Evolutionary conservation across 495 filamentous ascomycete species (phyloP).

Genomic region (Penicillium canariense): DNA sequence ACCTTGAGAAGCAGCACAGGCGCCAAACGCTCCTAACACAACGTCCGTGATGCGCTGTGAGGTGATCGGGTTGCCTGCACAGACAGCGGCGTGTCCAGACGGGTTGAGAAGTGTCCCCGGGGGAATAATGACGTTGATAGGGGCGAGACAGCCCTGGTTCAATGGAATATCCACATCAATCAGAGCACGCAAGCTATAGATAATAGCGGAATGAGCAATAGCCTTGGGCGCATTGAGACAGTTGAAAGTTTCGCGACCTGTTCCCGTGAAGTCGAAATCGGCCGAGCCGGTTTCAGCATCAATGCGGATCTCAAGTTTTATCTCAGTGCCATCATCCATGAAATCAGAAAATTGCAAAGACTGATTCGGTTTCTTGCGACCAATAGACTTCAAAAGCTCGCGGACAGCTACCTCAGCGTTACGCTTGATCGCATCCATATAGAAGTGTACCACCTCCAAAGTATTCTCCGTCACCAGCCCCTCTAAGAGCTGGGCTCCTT

Average conservation of each 20-base stretch:
- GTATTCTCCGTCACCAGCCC: conserved; percentile 80
- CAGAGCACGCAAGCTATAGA: conserved; percentile 82
- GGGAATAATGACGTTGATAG: conserved; percentile 77
- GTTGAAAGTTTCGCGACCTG: conserved; percentile 77
- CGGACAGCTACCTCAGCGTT: conserved; percentile 82
- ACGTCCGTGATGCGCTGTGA: conserved; percentile 81
- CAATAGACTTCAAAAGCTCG: conserved; percentile 69
- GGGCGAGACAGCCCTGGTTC: conserved; percentile 86
- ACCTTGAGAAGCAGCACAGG: conserved; percentile 80
- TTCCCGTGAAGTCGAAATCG: conserved; percentile 78
- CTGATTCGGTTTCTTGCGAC: conserved; percentile 64
- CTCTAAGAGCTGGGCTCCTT: conserved; percentile 83
- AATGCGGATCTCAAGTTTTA: conserved; percentile 75
- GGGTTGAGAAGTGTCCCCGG: conserved; percentile 75
- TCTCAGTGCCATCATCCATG: conserved; percentile 91
- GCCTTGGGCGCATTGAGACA: conserved; percentile 89
- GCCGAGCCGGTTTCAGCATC: conserved; percentile 80
- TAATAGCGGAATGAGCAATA: conserved; percentile 86
- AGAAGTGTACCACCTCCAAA: conserved; percentile 82
- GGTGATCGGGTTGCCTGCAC: conserved; percentile 83
- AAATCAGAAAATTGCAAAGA: conserved; percentile 75
- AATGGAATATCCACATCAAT: conserved; percentile 87
- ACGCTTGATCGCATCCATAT: conserved; percentile 86
- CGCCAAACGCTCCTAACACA: conserved; percentile 76
- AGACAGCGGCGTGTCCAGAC: conserved; percentile 71